Base-by-base conservation (phyloP, 768 basidiomycete species). In the Lactarius vividus region DNA sequence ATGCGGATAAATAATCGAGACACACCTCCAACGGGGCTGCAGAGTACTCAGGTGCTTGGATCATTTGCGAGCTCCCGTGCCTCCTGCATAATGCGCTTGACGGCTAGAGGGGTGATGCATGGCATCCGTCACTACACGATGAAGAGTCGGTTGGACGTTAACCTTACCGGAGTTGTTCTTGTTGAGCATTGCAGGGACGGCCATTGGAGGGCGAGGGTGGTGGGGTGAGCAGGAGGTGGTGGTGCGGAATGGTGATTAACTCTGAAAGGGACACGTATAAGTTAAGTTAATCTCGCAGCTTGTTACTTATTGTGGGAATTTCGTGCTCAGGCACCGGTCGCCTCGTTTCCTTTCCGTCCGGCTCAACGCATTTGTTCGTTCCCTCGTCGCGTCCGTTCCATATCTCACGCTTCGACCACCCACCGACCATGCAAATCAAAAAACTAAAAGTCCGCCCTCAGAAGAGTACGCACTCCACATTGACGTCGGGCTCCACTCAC, bases 1-100 rank as follows among this genome's bases (percentile, higher is more conserved):
- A 35, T 33, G 55, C 9, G 55, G 55, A 23, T 20, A 20, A 56
- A 56, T 56, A 58, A 59, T 37, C 23, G 49, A 16, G 7, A 62
- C 79, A 40, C 80, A 91, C 94, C 89, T 82, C 96, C 67, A 81
- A 85, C 72, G 80, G 94, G 0, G 78, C 88, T 20, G 95, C 96
- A 62, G 85, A 79, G 73, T 96, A 98, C 73, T 96, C 95, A 0
- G 89, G 89, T 88, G 59, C 85, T 88, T 64, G 91, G 87, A 75
- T 96, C 95, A 61, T 84, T 86, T 1, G 88, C 86, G 16, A 98
- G 84, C 73, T 98, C 96, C 66, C 86, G 81, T 4, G 95, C 95
- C 77, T 98, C 96, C 75, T 94, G 94, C 88, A 98, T 91, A 71
- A 98, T 97, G 40, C 96, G 88, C 79, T 98, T 98, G 60, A 97